Conservation (phyloP, 805 yeast genomes). For the Candida quercuum region DNA sequence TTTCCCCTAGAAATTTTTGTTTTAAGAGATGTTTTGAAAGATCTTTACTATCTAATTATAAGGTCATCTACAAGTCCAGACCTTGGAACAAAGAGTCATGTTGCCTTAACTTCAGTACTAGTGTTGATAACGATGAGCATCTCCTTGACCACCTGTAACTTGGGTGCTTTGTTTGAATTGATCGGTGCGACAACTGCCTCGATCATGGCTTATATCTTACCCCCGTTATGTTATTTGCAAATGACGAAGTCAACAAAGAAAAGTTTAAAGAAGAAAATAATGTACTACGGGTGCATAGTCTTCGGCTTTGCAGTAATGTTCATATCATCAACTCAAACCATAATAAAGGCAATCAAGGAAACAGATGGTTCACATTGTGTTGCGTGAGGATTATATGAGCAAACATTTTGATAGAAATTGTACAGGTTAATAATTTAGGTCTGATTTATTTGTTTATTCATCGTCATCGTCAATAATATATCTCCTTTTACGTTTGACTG, state of each 20-base stretch:
- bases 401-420: too few species aligned
- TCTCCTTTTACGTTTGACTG: conserved; percentile 3
- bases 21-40: conserved; percentile 79
- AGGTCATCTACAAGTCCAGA: conserved; percentile 31
- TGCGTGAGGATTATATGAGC: conserved; percentile 3
- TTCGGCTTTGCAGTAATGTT: conserved; percentile 80
- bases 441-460: conserved; percentile 7
- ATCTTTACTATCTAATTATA: conserved; percentile 37
- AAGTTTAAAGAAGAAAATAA: conserved; percentile 39
- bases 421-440: too few species aligned
- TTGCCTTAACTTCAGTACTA: conserved; percentile 57
- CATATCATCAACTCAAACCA: conserved; percentile 73
- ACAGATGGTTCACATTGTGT: conserved; percentile 17
- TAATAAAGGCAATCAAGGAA: conserved; percentile 29
- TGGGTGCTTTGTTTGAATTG: conserved; percentile 84
- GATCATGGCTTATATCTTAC: conserved; percentile 84
- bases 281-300: conserved; percentile 52
- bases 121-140: conserved; percentile 69
- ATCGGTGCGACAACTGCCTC: conserved; percentile 94
- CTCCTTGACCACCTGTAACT: conserved; percentile 74
- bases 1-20: conserved; percentile 90
- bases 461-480: conserved; percentile 12
- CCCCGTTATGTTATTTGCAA: conserved; percentile 77
- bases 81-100: conserved; percentile 46
- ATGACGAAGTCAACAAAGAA: conserved; percentile 38